Conservation (phyloP, 805 yeast species). For the Torulaspora maleeae region DNA sequence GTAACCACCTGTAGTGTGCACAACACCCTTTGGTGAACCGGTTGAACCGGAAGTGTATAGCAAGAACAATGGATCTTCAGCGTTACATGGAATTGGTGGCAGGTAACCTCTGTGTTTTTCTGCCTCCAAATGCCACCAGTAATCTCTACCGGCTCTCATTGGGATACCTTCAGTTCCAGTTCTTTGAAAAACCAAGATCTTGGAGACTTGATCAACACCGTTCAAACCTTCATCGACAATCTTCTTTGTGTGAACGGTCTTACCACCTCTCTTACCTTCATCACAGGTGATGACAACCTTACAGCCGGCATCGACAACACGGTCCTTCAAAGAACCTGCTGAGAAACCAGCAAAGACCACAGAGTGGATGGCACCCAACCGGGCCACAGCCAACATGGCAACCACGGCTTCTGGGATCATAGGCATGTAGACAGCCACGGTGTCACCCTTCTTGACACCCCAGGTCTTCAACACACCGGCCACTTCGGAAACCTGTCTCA, state of each 20-base stretch:
- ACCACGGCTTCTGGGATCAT: conserved; percentile 96
- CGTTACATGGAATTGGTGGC: conserved; percentile 80
- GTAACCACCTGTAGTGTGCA: conserved; percentile 92
- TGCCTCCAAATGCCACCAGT: conserved; percentile 92
- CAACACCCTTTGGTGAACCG: conserved; percentile 97
- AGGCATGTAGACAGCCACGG: conserved; percentile 93
- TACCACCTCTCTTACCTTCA: conserved; percentile 94
- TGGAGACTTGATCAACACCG: conserved; percentile 65
- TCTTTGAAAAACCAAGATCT: conserved; percentile 84
- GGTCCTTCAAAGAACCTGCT: conserved; percentile 85
- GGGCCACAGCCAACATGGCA: conserved; percentile 87
- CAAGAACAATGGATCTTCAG: conserved; percentile 94
- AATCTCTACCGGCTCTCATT: conserved; percentile 76
- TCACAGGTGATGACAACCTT: conserved; percentile 89
- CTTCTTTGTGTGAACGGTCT: conserved; percentile 83
- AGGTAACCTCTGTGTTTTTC: conserved; percentile 75
- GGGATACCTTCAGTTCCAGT: conserved; percentile 73
- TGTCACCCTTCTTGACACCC: conserved; percentile 92
- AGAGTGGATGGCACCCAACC: conserved; percentile 94
- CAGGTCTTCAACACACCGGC: conserved; percentile 77
- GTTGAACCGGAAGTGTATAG: conserved; percentile 98
- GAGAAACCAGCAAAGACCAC: conserved; percentile 97
- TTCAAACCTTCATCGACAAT: conserved; percentile 91
- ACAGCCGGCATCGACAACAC: conserved; percentile 83
- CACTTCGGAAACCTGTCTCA: conserved; percentile 76